Evolutionary conservation across 257 asterid species (phyloP).

Genomic region (Lantana camara): DNA sequence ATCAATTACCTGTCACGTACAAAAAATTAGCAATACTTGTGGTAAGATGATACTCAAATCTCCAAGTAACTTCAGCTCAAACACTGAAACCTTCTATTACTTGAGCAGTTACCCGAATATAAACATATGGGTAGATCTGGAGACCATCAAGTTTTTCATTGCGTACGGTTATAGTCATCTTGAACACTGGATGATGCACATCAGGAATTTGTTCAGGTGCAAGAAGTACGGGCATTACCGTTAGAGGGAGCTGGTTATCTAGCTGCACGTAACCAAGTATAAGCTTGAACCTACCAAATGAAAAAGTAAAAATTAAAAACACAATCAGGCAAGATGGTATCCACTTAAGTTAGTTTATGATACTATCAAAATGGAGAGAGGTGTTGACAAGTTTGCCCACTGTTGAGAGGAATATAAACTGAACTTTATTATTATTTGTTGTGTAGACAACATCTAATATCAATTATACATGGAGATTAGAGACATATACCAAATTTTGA

Average conservation of each 20-base stretch:
- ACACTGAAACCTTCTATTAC: slow-evolving; percentile 12
- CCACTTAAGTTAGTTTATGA: too few species aligned
- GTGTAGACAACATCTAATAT: too few species aligned
- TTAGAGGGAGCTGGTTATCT: slow-evolving; percentile 94
- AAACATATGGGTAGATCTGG: slow-evolving; percentile 87
- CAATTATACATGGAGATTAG: too few species aligned
- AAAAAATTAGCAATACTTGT: slow-evolving; percentile 25
- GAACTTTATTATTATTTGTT: too few species aligned
- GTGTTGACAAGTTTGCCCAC: slow-evolving; percentile 9
- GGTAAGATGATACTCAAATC: slow-evolving; percentile 18
- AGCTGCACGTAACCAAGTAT: slow-evolving; percentile 87
- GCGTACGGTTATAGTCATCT: slow-evolving; percentile 82
- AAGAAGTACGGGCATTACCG: slow-evolving; percentile 90
- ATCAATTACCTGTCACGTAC: slow-evolving; percentile 68
- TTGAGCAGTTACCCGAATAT: slow-evolving; percentile 64
- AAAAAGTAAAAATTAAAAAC: slow-evolving; percentile 20
- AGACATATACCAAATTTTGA: too few species aligned
- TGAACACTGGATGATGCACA: slow-evolving; percentile 83
- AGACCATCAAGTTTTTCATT: slow-evolving; percentile 80
- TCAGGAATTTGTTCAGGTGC: slow-evolving; percentile 89
- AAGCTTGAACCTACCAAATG: slow-evolving; percentile 76
- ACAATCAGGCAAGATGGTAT: slow-evolving; percentile 26
- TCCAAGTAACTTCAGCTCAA: slow-evolving; percentile 9
- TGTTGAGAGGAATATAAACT: too few species aligned
- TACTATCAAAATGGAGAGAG: not conserved